Evolutionary conservation across 2,329 filamentous ascomycete genomes (phyloP), one percentile per base, ranked within the genome.

Genomic region (Huntiella savannae): DNA sequence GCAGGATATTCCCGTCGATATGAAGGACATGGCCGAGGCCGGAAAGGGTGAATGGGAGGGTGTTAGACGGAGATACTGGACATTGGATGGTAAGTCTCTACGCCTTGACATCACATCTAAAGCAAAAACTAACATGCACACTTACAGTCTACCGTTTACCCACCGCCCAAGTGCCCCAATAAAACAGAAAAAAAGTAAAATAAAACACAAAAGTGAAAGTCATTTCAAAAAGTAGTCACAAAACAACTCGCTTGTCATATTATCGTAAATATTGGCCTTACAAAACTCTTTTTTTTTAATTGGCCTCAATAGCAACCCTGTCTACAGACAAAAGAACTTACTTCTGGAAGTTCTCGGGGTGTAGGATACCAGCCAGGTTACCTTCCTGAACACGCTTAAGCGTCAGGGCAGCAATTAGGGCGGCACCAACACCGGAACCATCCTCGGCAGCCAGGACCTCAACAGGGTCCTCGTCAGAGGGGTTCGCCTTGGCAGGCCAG

Each of bases 371-470:
- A 11, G 73, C 68, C 59, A 76, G 52, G 56, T 78, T 79, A 45
- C 76, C 76, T 43, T 69, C 66, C 58, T 73, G 66, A 51, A 78
- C 73, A 45, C 76, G 64, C 69, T 79, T 73, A 52, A 79, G 61
- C 11, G 76, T 80, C 58, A 80, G 58, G 10, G 76, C 76, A 5
- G 91, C 91, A 67, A 98, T 96, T 51, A 98, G 66, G 4, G 91
- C 91, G 39, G 91, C 91, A 45, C 91, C 91, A 16, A 65, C 63
- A 49, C 63, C 91, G 53, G 81, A 88, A 53, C 91, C 91, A 60
- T 98, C 91, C 65, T 98, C 91, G 51, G 91, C 87, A 40, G 86
- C 80, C 53, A 88, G 63, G 54, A 96, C 77, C 65, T 87, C 79
- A 46, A 98, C 73, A 5, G 86, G 87, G 57, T 96, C 86, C 60